Evolutionary conservation across 2,329 filamentous ascomycete genomes (phyloP).

Genomic region (Alternaria sp.): DNA sequence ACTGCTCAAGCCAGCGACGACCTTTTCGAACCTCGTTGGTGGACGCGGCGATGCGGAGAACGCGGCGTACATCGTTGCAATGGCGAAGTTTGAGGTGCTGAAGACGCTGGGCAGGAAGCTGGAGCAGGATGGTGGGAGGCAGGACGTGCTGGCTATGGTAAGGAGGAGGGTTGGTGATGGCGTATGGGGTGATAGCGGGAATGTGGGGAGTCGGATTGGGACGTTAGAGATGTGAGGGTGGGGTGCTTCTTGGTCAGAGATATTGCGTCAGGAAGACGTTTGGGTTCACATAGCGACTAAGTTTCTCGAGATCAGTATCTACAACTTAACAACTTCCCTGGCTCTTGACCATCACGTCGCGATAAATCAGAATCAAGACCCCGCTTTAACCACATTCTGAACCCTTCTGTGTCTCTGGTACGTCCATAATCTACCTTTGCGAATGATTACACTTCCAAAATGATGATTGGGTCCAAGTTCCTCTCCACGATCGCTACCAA

Average conservation of each 20-base stretch:
- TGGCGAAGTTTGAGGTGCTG: conserved; percentile 63
- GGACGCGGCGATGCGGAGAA: conserved; percentile 64
- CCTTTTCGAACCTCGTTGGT: conserved; percentile 64
- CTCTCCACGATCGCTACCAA: not conserved
- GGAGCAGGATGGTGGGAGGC: conserved; percentile 43
- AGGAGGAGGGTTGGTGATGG: conserved; percentile 52
- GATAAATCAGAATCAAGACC: too few relatives aligned
- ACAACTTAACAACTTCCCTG: too few relatives aligned
- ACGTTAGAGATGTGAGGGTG: conserved; percentile 47
- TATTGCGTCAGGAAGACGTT: too few relatives aligned
- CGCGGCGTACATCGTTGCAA: conserved; percentile 63
- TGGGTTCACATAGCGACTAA: too few relatives aligned
- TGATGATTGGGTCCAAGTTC: not conserved
- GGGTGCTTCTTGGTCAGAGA: not conserved
- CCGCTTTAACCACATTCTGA: not conserved
- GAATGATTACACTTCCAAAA: not conserved
- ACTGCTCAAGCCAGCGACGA: conserved; percentile 62
- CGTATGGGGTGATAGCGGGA: conserved; percentile 49
- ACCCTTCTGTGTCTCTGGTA: not conserved
- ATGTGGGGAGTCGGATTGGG: conserved; percentile 54
- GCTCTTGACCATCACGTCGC: too few relatives aligned
- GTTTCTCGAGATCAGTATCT: too few relatives aligned
- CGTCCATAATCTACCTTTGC: not conserved
- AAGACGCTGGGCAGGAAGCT: conserved; percentile 56
- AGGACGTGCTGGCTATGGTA: conserved; percentile 52